Evolutionary conservation across 768 basidiomycete genomes (phyloP).

Genomic region (Mrakia blollopis): DNA sequence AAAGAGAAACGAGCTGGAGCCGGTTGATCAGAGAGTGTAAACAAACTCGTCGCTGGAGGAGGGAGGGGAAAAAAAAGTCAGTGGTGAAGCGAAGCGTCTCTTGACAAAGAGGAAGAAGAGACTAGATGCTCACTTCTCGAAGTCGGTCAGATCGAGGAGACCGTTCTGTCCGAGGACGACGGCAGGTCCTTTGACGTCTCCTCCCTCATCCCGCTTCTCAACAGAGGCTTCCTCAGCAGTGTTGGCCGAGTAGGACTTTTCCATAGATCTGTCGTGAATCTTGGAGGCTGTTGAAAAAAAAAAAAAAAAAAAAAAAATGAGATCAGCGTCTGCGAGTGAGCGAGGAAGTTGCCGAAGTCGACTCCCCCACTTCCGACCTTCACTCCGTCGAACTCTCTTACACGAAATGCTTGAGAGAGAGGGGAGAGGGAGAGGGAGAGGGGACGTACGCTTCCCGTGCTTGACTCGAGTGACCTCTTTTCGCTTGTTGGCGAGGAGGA

Average conservation of each 20-base stretch:
- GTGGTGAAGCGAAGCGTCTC: too few species aligned
- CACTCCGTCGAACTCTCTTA: too few species aligned
- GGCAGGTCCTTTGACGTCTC: not conserved
- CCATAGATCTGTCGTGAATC: conserved; percentile 48
- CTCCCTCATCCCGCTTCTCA: not conserved
- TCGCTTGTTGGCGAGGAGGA: conserved; percentile 46
- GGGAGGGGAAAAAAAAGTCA: too few species aligned
- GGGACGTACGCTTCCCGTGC: conserved; percentile 48
- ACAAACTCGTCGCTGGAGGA: conserved; percentile 34
- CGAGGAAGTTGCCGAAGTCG: too few species aligned
- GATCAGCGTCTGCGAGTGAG: too few species aligned
- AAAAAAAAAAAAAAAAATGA: too few species aligned
- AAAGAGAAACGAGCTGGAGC: not conserved
- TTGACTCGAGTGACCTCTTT: conserved; percentile 45
- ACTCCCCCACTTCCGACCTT: too few species aligned
- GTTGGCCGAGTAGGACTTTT: conserved; percentile 33
- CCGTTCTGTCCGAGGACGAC: conserved; percentile 29
- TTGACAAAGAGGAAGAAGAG: too few species aligned
- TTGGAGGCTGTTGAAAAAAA: too few species aligned
- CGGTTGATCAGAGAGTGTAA: not conserved
- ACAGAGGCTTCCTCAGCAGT: conserved; percentile 23
- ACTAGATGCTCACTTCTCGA: conserved; percentile 30
- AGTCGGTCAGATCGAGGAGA: conserved; percentile 37
- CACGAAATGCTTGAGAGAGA: too few species aligned
- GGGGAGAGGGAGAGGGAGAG: too few species aligned